Percentiles rank a stretch among this genome's conserved stretches.
phyloP scores from a whole-genome alignment of 2,329 filamentous ascomycete genomes.

The Neonectria sp. region DNA sequence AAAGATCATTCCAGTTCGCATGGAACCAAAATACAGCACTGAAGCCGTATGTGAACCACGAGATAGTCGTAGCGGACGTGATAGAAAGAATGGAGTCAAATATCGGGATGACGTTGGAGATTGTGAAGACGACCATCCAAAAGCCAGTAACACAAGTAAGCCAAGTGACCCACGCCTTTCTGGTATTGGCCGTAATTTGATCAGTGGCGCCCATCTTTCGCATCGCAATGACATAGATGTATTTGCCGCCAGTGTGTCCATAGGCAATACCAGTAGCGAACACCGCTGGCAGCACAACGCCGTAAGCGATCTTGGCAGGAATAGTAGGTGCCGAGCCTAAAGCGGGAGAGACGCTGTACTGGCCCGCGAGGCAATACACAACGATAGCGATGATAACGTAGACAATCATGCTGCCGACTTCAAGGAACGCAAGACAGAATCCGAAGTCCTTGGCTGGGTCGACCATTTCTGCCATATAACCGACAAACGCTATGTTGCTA shows the following conservation, averaged over 20 bases:
- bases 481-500: constrained; percentile 47
- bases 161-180: constrained; percentile 48
- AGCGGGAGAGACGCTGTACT: constrained; percentile 43
- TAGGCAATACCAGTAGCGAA: constrained; percentile 43
- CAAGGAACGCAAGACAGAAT: constrained; percentile 39
- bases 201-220: constrained; percentile 36
- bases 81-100: constrained; percentile 50
- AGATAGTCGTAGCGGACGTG: constrained; percentile 43
- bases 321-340: constrained; percentile 41
- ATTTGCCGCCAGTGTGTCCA: constrained; percentile 48
- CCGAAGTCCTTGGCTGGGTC: constrained; percentile 41
- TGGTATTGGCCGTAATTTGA: constrained; percentile 39
- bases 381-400: constrained; percentile 44
- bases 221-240: constrained; percentile 40
- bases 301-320: constrained; percentile 47
- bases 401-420: constrained; percentile 44
- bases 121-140: constrained; percentile 46
- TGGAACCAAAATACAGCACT: constrained; percentile 46
- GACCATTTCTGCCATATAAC: constrained; percentile 47
- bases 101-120: constrained; percentile 48
- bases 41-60: constrained; percentile 48
- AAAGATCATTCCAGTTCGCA: constrained; percentile 38
- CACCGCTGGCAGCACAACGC: constrained; percentile 44
- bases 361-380: constrained; percentile 43
- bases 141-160: constrained; percentile 39